A percentile compares a stretch with the other conserved stretches of the same genome.
These are phyloP conservation scores for Dioscorea alata DNA, from an alignment of 106 monocot genomes.

Conservation along the genomic window DNA sequence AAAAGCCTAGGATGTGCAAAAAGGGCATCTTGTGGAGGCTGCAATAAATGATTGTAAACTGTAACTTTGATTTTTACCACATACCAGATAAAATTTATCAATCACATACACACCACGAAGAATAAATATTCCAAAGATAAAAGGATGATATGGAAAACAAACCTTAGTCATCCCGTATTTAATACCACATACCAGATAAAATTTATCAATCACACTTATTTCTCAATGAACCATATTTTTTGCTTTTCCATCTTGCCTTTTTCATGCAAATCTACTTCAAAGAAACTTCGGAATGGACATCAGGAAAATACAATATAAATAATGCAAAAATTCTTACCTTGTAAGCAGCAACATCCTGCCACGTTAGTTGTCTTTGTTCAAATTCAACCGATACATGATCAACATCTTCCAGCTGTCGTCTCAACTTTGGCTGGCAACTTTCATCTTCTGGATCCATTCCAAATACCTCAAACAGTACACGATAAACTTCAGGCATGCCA, in stretches of 20 bases:
- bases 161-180: too few relatives aligned
- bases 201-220: too few relatives aligned
- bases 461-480: constrained; percentile 93
- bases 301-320: neutral
- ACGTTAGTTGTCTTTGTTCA: constrained; percentile 69
- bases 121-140: too few relatives aligned
- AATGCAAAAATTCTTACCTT: constrained; percentile 31
- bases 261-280: too few relatives aligned
- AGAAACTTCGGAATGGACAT: too few relatives aligned
- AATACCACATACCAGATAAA: neutral
- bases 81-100: too few relatives aligned
- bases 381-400: constrained; percentile 96
- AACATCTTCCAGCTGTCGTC: constrained; percentile 88
- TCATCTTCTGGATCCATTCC: constrained; percentile 98
- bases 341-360: constrained; percentile 92
- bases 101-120: too few relatives aligned
- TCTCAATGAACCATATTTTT: too few relatives aligned
- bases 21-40: constrained; percentile 97
- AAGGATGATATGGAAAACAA: neutral
- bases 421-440: constrained; percentile 81
- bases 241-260: too few relatives aligned
- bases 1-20: constrained; percentile 95
- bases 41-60: neutral
- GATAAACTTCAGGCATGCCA: constrained; percentile 98
- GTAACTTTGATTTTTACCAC: too few relatives aligned